Evolutionary conservation across 805 yeast genomes (phyloP).

Genomic region (Torulaspora gathmanii): DNA sequence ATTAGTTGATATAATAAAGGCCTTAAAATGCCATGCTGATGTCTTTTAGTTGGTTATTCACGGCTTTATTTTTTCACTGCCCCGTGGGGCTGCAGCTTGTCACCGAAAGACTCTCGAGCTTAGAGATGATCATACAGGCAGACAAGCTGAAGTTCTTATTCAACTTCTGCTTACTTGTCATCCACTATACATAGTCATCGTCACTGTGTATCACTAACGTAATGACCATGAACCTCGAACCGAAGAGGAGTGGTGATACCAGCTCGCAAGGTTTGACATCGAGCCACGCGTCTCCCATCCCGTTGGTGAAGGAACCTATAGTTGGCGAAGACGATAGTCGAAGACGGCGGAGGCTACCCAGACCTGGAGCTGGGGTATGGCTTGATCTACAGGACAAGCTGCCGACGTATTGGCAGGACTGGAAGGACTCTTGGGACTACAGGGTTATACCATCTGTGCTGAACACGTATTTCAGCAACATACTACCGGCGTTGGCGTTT

Average conservation of each 20-base stretch:
- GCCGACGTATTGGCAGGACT: conserved; percentile 73
- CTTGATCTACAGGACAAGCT: conserved; percentile 37
- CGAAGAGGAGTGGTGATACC: neutral
- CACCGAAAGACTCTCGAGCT: no score
- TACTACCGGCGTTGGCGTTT: conserved; percentile 91
- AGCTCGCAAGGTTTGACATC: neutral
- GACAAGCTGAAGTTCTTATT: no score
- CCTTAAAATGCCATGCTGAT: no score
- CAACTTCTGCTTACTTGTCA: no score
- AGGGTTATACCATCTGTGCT: conserved; percentile 81
- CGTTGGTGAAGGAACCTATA: neutral
- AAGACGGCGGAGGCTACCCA: conserved; percentile 18
- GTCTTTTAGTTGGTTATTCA: no score
- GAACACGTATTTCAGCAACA: conserved; percentile 81
- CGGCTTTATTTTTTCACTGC: neutral
- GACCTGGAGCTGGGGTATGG: conserved; percentile 34
- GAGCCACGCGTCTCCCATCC: neutral
- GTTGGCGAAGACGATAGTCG: neutral
- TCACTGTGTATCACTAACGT: no score
- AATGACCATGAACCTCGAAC: neutral
- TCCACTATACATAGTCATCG: no score
- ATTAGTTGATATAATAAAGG: no score
- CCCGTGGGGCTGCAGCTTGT: neutral
- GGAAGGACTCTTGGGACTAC: conserved; percentile 78
- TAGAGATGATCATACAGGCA: no score